Evolutionary conservation across 176 grass and related monocot genomes (phyloP), one percentile per base, ranked within the genome.

Genomic region (Puccinellia tenuiflora): DNA sequence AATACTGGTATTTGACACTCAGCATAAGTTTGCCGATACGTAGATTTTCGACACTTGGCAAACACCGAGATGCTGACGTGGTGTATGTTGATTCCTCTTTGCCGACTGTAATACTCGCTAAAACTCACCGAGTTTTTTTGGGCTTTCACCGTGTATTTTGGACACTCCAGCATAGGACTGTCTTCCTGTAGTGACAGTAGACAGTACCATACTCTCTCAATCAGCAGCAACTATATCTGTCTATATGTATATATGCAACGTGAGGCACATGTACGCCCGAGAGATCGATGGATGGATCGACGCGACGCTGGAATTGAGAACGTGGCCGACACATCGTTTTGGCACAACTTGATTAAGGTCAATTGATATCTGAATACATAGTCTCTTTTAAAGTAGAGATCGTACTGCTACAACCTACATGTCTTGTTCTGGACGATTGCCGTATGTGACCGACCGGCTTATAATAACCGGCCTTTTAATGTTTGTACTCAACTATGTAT

Each of bases 261-360:
- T 65, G 61, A 65, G 61, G 61, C 61, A 65, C 61, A 65, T 24
- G 40, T 72, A 72, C 68, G 40, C 40, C 40, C 68, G 39, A 61
- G 14, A 20, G 68, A 59, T 28, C 31, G 83, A 85, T 54, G 42
- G 68, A 53, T 54, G 5, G 68, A 30, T 30, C 15, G 57, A 80
- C 28, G 78, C 64, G 85, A 81, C 20, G 21, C 35, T 37, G 21
- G 40, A 46, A 45, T 5, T 29, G 48, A 4, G 39, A 81, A 81
- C 33, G 14, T 87, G 85, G 78, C 78, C 60, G 70, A 68, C 78
- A 76, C 78, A 81, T 5, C 46, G 39, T 66, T 81, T 45, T 76
- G 85, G 69, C 51, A 67, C 30, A 73, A 52, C 37, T 63, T n/a
- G 29, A 3, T 15, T 18, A 4, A 15, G 38, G 38, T 43, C 67